These are phyloP conservation scores for Eucalyptus regnans DNA, from an alignment of 345 rosid species.

Conservation along the genomic window DNA sequence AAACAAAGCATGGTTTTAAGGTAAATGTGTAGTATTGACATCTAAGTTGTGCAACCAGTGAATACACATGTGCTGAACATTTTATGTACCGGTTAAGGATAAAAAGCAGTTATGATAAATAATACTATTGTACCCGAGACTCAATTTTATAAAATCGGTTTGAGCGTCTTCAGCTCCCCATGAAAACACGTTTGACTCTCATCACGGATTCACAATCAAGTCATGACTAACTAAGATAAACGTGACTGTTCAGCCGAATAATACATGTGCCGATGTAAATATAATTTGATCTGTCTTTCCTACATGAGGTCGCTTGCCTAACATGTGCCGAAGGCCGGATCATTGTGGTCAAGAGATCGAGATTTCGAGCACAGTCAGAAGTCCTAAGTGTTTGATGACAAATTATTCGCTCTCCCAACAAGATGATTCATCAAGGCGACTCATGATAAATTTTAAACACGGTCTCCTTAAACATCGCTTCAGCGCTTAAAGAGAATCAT, in stretches of 20 bases:
- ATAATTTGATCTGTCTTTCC: neutral
- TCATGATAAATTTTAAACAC: neutral
- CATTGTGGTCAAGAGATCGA: neutral
- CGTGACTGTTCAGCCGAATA: neutral
- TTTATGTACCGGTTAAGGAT: neutral
- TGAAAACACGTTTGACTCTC: neutral
- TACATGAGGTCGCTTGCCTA: neutral
- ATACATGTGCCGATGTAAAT: neutral
- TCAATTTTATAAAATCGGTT: neutral
- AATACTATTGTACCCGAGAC: neutral
- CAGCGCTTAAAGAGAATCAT: neutral
- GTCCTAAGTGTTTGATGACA: neutral
- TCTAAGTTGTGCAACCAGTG: neutral
- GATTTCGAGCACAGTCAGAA: neutral
- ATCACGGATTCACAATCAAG: neutral
- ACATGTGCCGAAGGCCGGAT: neutral
- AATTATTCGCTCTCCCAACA: neutral
- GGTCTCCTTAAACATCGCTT: neutral
- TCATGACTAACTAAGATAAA: neutral
- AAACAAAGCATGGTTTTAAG: neutral
- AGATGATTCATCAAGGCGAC: neutral
- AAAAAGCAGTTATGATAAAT: neutral
- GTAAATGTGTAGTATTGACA: neutral
- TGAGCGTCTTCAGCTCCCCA: neutral
- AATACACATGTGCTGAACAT: neutral